phyloP scores from a whole-genome alignment of 495 filamentous ascomycete species.

The Penicillium bialowiezense region DNA sequence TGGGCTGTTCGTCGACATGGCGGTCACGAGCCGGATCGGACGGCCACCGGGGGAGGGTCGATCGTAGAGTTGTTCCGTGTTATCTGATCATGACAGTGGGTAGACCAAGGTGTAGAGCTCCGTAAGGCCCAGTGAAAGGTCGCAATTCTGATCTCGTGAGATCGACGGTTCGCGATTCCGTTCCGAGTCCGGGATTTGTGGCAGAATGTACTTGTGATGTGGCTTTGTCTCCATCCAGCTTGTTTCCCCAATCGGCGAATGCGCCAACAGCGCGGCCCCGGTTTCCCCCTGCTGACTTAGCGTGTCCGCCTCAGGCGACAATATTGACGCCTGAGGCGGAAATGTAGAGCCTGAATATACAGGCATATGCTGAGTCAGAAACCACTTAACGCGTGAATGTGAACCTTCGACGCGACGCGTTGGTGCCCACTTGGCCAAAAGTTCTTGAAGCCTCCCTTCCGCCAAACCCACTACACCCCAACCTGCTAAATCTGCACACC shows the following conservation, averaged over 20 bases:
- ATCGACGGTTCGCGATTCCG: conserved; percentile 1
- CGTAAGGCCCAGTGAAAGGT: neutral
- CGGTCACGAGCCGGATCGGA: conserved; percentile 40
- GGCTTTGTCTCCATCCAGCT: conserved; percentile 21
- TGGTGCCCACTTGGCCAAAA: conserved; percentile 26
- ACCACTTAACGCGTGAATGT: conserved; percentile 47
- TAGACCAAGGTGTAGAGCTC: conserved; percentile 6
- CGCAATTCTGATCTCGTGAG: neutral
- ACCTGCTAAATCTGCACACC: conserved; percentile 21
- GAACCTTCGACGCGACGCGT: conserved; percentile 28
- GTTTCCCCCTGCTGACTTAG: conserved; percentile 1
- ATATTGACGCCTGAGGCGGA: conserved; percentile 13
- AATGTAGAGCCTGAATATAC: too few relatives aligned
- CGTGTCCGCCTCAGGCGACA: neutral
- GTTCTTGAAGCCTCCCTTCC: conserved; percentile 27
- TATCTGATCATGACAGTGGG: conserved; percentile 46
- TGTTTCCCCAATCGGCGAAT: conserved; percentile 34
- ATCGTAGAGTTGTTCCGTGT: conserved; percentile 28
- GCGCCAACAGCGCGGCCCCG: conserved; percentile 13
- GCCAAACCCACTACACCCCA: conserved; percentile 11
- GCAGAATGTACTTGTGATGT: conserved; percentile 12
- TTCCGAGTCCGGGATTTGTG: conserved; percentile 1
- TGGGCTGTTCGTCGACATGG: conserved; percentile 63
- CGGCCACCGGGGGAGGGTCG: conserved; percentile 32
- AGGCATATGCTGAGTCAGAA: conserved; percentile 15